These are phyloP conservation scores for Coniochaeta hoffmannii DNA, from an alignment of 2,329 filamentous ascomycete species.

Conservation along the genomic window DNA sequence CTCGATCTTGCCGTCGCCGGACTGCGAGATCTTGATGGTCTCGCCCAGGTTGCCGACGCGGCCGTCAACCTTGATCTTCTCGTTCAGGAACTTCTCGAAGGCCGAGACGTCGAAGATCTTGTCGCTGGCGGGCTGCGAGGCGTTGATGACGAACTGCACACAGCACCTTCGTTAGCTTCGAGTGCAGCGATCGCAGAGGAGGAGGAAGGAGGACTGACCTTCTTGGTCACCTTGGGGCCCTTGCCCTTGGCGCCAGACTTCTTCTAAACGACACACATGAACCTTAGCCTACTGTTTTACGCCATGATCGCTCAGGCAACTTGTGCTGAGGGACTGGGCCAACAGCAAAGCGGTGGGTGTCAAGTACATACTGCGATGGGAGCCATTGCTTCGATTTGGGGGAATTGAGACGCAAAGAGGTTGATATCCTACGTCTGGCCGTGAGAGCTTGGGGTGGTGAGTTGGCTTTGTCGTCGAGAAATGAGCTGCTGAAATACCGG, in stretches of 20 bases:
- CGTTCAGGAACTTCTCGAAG: constrained; percentile 99
- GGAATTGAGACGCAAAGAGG: constrained; percentile 47
- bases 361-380: constrained; percentile 76
- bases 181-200: background rate
- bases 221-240: constrained; percentile 72
- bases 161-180: too few species aligned
- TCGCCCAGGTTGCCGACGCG: constrained; percentile 98
- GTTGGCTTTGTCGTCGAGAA: background rate
- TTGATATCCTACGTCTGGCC: constrained; percentile 75
- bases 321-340: constrained; percentile 43
- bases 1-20: constrained; percentile 96
- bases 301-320: constrained; percentile 37
- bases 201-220: constrained; percentile 45
- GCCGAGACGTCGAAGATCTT: constrained; percentile 99
- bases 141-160: constrained; percentile 93
- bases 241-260: constrained; percentile 58
- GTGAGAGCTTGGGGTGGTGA: constrained; percentile 6
- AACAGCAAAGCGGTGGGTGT: constrained; percentile 83
- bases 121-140: constrained; percentile 94
- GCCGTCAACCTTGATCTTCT: constrained; percentile 99
- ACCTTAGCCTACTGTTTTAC: constrained; percentile 89
- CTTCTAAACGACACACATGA: constrained; percentile 52
- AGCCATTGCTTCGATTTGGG: constrained; percentile 62
- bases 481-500: background rate
- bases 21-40: constrained; percentile 79